Evolutionary conservation across 2,329 filamentous ascomycete genomes (phyloP).

Genomic region (Alternaria tenuissima): DNA sequence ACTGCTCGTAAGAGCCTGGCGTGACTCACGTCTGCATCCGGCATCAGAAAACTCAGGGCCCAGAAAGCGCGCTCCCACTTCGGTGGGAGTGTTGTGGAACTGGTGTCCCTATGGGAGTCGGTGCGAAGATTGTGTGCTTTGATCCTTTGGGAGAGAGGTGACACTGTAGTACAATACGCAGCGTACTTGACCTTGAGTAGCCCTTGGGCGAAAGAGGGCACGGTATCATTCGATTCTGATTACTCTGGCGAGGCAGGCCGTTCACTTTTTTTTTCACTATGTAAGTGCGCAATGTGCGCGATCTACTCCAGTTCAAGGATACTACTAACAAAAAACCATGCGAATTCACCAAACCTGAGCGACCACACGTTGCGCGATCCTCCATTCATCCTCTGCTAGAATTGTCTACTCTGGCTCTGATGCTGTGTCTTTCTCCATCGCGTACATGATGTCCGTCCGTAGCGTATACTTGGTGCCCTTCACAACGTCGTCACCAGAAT

Average conservation of each 20-base stretch:
- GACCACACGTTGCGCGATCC: not conserved
- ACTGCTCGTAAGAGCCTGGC: constrained; percentile 88
- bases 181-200: constrained; percentile 67
- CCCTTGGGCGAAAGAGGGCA: constrained; percentile 50
- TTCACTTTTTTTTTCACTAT: constrained; percentile 64
- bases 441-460: constrained; percentile 65
- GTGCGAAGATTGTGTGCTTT: constrained; percentile 91
- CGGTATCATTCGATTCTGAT: constrained; percentile 90
- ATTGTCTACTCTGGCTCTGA: not conserved
- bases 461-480: constrained; percentile 64
- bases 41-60: constrained; percentile 90
- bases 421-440: constrained; percentile 33
- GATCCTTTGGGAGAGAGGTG: constrained; percentile 54
- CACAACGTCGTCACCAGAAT: constrained; percentile 64
- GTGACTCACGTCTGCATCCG: constrained; percentile 83
- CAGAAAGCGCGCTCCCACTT: constrained; percentile 37
- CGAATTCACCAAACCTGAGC: not conserved
- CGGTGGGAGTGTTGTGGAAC: constrained; percentile 31
- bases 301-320: constrained; percentile 41
- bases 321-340: constrained; percentile 49
- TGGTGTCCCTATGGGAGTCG: constrained; percentile 81
- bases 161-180: constrained; percentile 97
- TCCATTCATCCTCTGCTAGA: not conserved
- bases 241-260: constrained; percentile 83
- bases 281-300: constrained; percentile 53